Evolutionary conservation across 2,329 filamentous ascomycete species (phyloP), one percentile per base, ranked within the genome.

Genomic region (Cladobotryum mycophilum): DNA sequence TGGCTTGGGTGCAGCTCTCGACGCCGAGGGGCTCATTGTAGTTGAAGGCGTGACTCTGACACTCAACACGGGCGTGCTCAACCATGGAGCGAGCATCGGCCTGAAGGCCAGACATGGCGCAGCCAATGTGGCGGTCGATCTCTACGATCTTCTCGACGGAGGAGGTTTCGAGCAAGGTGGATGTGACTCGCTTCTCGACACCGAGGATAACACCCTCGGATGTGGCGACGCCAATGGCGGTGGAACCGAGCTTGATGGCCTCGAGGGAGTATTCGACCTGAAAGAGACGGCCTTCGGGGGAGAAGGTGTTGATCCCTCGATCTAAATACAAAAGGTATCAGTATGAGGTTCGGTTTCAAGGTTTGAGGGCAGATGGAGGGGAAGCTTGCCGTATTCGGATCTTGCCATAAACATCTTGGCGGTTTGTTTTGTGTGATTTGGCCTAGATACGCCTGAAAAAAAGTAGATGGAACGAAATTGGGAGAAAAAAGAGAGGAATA

Each of bases 221-320:
- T 45, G 93, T 99, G 64, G 93, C 90, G 60, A 99, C 91, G 64
- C 93, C 93, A 75, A 99, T 99, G 67, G 93, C 93, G 61, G 93
- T 99, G 64, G 89, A 95, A 61, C 93, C 93, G 61, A 97, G 88
- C 80, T 99, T 99, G 83, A 99, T 99, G 73, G 93, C 93, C 79
- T 99, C 93, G 71, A 99, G 87, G 54, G 93, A 97, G 84, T 99
- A 99, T 86, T 99, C 93, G 78, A 99, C 93, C 79, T 99, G 93
- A 82, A 99, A 99, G 72, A 99, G 88, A 74, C 93, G 93, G 67
- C 93, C 93, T 82, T 99, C 93, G 55, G 93, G 93, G 64, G 93
- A 99, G 83, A 99, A 99, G 81, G 93, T 99, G 82, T 96, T 97
- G 83, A 97, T 96, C 67, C 92, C 92, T 74, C 92, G 90, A 79